Percentiles rank a stretch among this genome's conserved stretches.
phyloP scores from a whole-genome alignment of 306 rosid genomes.

The Heteromeles arbutifolia region DNA sequence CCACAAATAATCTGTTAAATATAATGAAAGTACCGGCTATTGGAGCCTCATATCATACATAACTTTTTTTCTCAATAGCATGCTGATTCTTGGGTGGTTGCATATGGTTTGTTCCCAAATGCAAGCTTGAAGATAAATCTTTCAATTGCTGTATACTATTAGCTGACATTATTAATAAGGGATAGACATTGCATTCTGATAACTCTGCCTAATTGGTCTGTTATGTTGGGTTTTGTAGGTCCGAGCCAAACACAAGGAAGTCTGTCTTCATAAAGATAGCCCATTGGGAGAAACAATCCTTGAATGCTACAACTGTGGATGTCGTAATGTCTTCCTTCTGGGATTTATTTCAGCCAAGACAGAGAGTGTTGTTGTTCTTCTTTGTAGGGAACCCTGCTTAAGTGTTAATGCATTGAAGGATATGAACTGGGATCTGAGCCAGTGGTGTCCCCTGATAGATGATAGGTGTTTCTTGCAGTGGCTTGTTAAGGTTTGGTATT shows the following conservation, averaged over 20 bases:
- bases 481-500: slow-evolving; percentile 83
- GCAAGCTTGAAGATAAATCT: background rate
- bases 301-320: slow-evolving; percentile 98
- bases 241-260: slow-evolving; percentile 98
- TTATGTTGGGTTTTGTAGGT: slow-evolving; percentile 51
- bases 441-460: slow-evolving; percentile 99
- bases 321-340: slow-evolving; percentile 95
- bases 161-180: background rate
- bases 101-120: background rate
- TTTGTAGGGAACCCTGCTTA: slow-evolving; percentile 97
- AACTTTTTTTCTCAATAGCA: background rate
- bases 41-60: background rate
- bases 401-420: slow-evolving; percentile 99
- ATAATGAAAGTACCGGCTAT: background rate
- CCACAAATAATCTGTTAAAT: background rate
- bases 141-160: background rate
- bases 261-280: slow-evolving; percentile 97
- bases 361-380: slow-evolving; percentile 99
- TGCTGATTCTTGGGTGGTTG: background rate
- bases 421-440: slow-evolving; percentile 99
- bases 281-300: slow-evolving; percentile 98
- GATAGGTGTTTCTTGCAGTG: slow-evolving; percentile 99
- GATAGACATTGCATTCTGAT: background rate
- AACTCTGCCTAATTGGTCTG: background rate
- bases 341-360: slow-evolving; percentile 99